Percentiles rank a stretch among this genome's conserved stretches.
These are phyloP conservation scores for Solanum clarkiae DNA, from an alignment of 257 asterid species.

Conservation along the genomic window DNA sequence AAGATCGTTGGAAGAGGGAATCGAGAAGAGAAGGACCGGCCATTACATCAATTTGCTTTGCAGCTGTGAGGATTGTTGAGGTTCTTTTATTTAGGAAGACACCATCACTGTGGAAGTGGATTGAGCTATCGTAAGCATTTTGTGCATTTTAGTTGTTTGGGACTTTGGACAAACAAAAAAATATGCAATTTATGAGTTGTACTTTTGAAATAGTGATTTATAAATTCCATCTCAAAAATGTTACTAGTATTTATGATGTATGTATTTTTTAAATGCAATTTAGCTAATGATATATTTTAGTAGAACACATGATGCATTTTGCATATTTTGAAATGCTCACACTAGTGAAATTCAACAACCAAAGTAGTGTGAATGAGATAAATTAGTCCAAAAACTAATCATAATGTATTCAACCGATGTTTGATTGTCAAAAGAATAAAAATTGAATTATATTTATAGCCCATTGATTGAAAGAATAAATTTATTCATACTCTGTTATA, in stretches of 20 bases:
- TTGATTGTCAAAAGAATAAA: not conserved
- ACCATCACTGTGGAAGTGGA: not conserved
- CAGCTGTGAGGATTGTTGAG: not conserved
- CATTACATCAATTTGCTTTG: constrained; percentile 14
- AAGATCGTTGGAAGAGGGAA: constrained; percentile 71
- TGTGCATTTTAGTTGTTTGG: too few relatives aligned
- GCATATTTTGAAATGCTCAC: not conserved
- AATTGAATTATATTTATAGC: too few relatives aligned
- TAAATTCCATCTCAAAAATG: not conserved
- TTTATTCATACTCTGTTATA: too few relatives aligned
- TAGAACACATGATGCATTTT: not conserved
- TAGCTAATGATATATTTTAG: not conserved
- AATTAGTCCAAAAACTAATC: too few relatives aligned
- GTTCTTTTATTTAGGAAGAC: not conserved
- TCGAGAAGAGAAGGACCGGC: constrained; percentile 72
- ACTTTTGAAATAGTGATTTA: not conserved
- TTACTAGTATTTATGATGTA: not conserved
- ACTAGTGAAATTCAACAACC: not conserved
- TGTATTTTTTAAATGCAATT: not conserved
- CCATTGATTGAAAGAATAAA: too few relatives aligned
- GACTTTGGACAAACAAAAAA: not conserved
- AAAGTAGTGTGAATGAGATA: too few relatives aligned
- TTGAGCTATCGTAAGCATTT: not conserved
- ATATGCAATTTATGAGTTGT: not conserved
- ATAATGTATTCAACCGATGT: not conserved